Evolutionary conservation across 2,329 filamentous ascomycete genomes (phyloP), one percentile per base, ranked within the genome.

Genomic region (Sporothrix pallida): DNA sequence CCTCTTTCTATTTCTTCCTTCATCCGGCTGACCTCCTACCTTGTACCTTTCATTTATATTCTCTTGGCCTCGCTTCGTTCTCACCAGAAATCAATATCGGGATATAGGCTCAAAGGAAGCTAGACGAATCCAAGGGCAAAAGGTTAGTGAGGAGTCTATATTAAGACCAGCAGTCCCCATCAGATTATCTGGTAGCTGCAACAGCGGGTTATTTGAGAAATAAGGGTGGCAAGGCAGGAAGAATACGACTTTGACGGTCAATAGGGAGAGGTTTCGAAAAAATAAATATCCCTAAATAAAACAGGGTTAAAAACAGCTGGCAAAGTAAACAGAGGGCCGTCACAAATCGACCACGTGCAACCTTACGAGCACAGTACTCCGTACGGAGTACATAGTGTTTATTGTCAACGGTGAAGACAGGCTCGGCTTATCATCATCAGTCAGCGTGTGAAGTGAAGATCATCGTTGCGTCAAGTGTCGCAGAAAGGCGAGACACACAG

Each of bases 401-500:
- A 37, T 6, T 37, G 31, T 37, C 31, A 37, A 37, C 4, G 7
- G 7, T 7, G 31, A 37, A 37, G 31, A 26, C 31, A 37, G 31
- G 31, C 31, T 37, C 31, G 31, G 31, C 31, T 37, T 37, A 37
- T 37, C 31, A 23, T 31, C 17, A 42, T 44, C 52, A 42, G 56
- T 26, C 44, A 70, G 37, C 54, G 71, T 69, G 37, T 12, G 60
- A 60, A 17, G 37, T 12, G 60, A 60, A 17, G 26, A 42, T 69
- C 48, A 15, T 42, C 26, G 7, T n/a, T 54, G 46, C 26, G 17
- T 10, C 23, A 23, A 48, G 44, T 46, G 46, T 54, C 26, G 8
- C 46, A 42, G 48, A 54, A 68, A 71, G 62, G 20, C 58, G 69
- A 74, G 58, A 73, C 52, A 70, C 56, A 44, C 52, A 69, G 63